Conservation (phyloP, 768 basidiomycete genomes). For the Sarcomyxa edulis region DNA sequence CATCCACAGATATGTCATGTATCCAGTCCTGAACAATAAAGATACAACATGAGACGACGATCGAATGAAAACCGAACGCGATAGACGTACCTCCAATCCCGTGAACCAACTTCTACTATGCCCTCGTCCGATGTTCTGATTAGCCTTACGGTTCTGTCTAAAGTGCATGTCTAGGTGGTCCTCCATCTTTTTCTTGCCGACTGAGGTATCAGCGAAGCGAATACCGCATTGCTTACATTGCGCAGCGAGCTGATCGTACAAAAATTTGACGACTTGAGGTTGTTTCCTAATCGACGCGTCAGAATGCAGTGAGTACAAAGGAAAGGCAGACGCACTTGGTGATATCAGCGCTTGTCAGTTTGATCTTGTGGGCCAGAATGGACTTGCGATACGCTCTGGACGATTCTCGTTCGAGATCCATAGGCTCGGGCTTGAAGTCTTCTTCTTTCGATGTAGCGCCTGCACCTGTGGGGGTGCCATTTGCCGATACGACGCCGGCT, state of each 20-base stretch:
- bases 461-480: conserved; percentile 45
- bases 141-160: conserved; percentile 82
- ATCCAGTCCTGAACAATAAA: conserved; percentile 74
- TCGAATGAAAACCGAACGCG: not conserved
- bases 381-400: conserved; percentile 53
- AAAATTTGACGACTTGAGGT: conserved; percentile 54
- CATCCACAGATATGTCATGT: conserved; percentile 53
- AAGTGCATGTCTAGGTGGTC: conserved; percentile 97
- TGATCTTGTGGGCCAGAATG: conserved; percentile 55
- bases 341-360: conserved; percentile 65
- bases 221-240: conserved; percentile 95
- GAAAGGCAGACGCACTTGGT: conserved; percentile 44
- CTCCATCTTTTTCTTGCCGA: conserved; percentile 75
- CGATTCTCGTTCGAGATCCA: conserved; percentile 40
- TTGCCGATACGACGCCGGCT: conserved; percentile 69
- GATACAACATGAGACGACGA: conserved; percentile 8
- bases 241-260: conserved; percentile 70
- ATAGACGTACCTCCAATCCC: conserved; percentile 62
- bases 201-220: conserved; percentile 69
- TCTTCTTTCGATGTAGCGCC: conserved; percentile 36
- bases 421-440: conserved; percentile 23
- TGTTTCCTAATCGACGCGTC: conserved; percentile 38
- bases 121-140: conserved; percentile 74
- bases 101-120: conserved; percentile 91
- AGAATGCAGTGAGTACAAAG: conserved; percentile 2